Percentiles rank a stretch among this genome's conserved stretches.
Evolutionary conservation across 75 land plant species (phyloP).

Genomic region (Cupressus sempervirens): DNA sequence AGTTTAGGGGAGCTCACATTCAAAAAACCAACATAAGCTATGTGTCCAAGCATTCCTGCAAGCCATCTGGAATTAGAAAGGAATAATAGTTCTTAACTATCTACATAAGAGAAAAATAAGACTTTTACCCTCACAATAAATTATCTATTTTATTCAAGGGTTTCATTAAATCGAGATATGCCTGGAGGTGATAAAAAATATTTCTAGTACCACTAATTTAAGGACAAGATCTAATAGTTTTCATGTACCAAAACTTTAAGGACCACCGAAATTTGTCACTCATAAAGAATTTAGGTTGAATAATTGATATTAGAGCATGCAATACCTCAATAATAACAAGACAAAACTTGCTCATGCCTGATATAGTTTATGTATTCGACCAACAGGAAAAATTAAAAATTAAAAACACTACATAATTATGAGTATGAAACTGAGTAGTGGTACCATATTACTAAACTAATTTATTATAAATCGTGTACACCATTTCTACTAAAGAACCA

Average conservation of each 20-base stretch:
- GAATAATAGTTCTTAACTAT: background rate
- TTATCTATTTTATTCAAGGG: background rate
- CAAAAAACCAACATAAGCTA: conserved; percentile 45
- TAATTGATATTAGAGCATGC: background rate
- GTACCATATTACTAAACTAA: background rate
- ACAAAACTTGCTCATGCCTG: background rate
- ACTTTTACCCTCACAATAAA: background rate
- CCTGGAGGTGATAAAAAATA: background rate
- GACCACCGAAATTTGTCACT: background rate
- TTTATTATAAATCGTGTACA: too few species aligned
- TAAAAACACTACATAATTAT: background rate
- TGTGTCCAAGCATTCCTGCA: conserved; percentile 53
- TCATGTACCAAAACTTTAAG: background rate
- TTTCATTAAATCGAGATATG: background rate
- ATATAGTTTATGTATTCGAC: background rate
- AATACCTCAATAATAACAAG: background rate
- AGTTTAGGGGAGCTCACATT: conserved; percentile 44
- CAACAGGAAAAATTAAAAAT: background rate
- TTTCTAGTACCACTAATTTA: background rate
- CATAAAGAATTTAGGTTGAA: background rate
- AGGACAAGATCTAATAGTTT: background rate
- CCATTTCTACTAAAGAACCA: background rate
- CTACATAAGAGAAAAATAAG: background rate
- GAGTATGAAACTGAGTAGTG: background rate
- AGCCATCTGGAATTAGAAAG: background rate